These are phyloP conservation scores for Tuber melanosporum DNA, from an alignment of 495 filamentous ascomycete genomes.

Conservation along the genomic window DNA sequence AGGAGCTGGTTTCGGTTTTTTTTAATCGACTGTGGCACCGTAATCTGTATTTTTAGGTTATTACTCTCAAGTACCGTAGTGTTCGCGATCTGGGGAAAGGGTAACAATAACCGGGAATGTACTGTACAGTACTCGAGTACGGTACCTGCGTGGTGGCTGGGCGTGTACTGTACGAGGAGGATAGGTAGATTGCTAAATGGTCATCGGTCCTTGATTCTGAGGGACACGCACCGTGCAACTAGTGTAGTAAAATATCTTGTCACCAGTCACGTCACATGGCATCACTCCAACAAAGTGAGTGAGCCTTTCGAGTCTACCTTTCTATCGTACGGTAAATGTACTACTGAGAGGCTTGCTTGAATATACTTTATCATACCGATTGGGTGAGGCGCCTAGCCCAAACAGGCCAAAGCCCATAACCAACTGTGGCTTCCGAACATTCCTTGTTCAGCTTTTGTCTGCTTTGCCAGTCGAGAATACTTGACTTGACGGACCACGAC, in stretches of 20 bases:
- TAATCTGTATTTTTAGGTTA: neutral
- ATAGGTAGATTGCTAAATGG: neutral
- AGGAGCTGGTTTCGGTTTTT: neutral
- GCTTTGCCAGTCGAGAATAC: neutral
- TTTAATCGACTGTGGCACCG: neutral
- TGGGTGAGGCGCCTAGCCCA: neutral
- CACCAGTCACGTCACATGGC: neutral
- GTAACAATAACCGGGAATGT: neutral
- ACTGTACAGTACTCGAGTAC: neutral
- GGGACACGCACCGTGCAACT: neutral
- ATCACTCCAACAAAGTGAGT: neutral
- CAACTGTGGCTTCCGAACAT: neutral
- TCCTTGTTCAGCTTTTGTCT: neutral
- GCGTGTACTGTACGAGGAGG: too few relatives aligned
- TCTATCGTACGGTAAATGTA: neutral
- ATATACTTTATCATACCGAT: neutral
- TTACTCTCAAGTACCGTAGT: neutral
- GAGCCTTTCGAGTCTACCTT: constrained; percentile 1
- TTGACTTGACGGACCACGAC: neutral
- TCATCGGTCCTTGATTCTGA: neutral
- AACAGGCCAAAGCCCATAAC: neutral
- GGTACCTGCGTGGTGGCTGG: neutral
- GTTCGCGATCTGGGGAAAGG: neutral
- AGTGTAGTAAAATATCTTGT: neutral
- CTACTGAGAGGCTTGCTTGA: neutral